phyloP scores from a whole-genome alignment of 805 yeast species.

The Schwanniomyces occidentalis region DNA sequence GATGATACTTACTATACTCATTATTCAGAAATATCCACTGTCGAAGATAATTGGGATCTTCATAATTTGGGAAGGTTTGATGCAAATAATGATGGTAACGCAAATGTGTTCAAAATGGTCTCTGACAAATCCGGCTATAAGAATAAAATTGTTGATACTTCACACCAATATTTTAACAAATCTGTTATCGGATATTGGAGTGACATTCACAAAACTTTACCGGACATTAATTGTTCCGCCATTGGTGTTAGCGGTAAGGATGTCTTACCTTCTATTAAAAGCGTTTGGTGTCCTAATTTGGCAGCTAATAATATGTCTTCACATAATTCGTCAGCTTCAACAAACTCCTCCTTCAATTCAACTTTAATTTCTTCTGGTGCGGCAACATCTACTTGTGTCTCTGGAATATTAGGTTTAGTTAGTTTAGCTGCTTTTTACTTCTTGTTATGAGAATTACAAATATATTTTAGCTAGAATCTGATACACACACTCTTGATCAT shows the following conservation, averaged over 20 bases:
- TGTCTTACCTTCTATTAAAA: slow-evolving; percentile 28
- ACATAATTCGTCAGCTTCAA: neutral
- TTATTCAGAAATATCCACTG: slow-evolving; percentile 50
- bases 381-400: no score
- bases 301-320: neutral
- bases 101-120: slow-evolving; percentile 47
- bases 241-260: slow-evolving; percentile 32
- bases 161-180: slow-evolving; percentile 29
- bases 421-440: no score
- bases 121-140: slow-evolving; percentile 34
- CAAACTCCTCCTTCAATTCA: no score
- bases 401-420: no score
- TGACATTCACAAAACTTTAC: slow-evolving; percentile 25
- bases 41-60: slow-evolving; percentile 49
- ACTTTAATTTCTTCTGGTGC: no score
- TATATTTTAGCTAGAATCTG: no score
- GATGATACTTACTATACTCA: slow-evolving; percentile 53
- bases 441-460: no score
- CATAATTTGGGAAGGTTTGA: slow-evolving; percentile 48
- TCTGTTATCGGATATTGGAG: slow-evolving; percentile 28
- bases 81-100: slow-evolving; percentile 36
- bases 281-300: slow-evolving; percentile 27
- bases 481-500: no score
- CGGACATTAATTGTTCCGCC: slow-evolving; percentile 39
- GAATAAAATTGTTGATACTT: slow-evolving; percentile 32